Evolutionary conservation across 495 filamentous ascomycete species (phyloP).

Genomic region (Halenospora varia): DNA sequence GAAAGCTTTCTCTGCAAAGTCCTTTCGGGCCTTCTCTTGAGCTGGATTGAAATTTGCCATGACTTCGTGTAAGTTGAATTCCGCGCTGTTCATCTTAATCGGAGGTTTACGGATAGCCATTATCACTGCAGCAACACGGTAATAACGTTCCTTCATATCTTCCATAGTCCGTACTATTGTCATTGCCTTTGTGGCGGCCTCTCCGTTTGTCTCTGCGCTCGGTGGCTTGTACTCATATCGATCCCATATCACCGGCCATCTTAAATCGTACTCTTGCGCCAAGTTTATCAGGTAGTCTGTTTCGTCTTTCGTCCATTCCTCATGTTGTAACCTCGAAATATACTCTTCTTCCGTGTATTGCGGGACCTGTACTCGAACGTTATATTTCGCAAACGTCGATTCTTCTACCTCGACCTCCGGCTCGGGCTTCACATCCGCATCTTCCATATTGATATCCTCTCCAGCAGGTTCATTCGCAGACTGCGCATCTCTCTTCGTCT

Average conservation of each 20-base stretch:
- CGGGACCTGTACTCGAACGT: constrained; percentile 69
- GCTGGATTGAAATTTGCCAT: constrained; percentile 80
- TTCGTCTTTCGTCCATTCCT: constrained; percentile 85
- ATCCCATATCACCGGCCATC: constrained; percentile 90
- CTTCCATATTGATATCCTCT: constrained; percentile 19
- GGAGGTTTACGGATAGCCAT: constrained; percentile 79
- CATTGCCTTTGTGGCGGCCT: constrained; percentile 36
- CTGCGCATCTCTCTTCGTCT: constrained; percentile 32
- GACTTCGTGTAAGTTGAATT: constrained; percentile 75
- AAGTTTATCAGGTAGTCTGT: constrained; percentile 84
- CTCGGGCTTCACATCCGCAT: constrained; percentile 16
- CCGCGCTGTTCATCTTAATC: constrained; percentile 76
- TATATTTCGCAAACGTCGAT: constrained; percentile 71
- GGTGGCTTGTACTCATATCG: constrained; percentile 75
- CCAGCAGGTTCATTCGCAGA: constrained; percentile 7
- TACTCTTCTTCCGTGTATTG: constrained; percentile 86
- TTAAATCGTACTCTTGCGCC: constrained; percentile 70
- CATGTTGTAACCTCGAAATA: constrained; percentile 61
- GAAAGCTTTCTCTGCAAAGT: constrained; percentile 74
- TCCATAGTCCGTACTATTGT: constrained; percentile 65
- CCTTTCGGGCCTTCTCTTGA: constrained; percentile 73
- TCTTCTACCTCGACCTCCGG: constrained; percentile 42
- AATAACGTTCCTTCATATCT: constrained; percentile 88
- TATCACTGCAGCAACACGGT: constrained; percentile 76
- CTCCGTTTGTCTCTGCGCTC: constrained; percentile 35